These are phyloP conservation scores for Catharanthus roseus DNA, from an alignment of 257 asterid species.

Conservation along the genomic window DNA sequence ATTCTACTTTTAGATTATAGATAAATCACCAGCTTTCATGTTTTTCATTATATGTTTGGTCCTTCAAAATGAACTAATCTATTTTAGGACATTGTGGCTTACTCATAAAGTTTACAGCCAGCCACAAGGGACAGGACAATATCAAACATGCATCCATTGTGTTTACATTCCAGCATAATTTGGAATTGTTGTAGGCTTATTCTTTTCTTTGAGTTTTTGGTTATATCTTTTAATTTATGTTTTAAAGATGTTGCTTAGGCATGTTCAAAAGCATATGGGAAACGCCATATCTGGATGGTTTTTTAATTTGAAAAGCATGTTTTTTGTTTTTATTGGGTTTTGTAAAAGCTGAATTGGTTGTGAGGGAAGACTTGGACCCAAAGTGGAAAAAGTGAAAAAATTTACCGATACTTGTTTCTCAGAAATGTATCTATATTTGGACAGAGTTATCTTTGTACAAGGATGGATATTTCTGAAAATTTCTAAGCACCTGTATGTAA, in stretches of 20 bases:
- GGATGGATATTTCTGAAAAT: constrained; percentile 2
- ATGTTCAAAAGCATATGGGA: too few relatives aligned
- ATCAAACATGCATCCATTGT: background rate
- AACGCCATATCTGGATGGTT: too few relatives aligned
- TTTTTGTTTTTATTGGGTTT: too few relatives aligned
- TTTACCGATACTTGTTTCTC: too few relatives aligned
- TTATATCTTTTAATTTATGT: too few relatives aligned
- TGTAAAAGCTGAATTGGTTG: too few relatives aligned
- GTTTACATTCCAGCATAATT: background rate
- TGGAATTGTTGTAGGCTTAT: background rate
- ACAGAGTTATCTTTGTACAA: background rate
- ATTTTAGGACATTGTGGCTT: background rate
- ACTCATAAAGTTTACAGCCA: background rate
- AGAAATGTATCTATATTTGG: background rate
- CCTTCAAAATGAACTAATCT: background rate
- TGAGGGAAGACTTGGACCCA: too few relatives aligned
- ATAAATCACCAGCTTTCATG: background rate
- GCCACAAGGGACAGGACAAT: background rate
- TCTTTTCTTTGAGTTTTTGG: background rate
- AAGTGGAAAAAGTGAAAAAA: too few relatives aligned
- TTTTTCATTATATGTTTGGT: background rate
- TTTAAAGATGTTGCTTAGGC: background rate
- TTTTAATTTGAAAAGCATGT: too few relatives aligned
- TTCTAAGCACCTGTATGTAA: background rate
- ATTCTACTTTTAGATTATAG: background rate